Percentiles rank a stretch among this genome's conserved stretches.
Evolutionary conservation across 1,139 yeast species (phyloP).

Genomic region (Suhomyces bokatorum): DNA sequence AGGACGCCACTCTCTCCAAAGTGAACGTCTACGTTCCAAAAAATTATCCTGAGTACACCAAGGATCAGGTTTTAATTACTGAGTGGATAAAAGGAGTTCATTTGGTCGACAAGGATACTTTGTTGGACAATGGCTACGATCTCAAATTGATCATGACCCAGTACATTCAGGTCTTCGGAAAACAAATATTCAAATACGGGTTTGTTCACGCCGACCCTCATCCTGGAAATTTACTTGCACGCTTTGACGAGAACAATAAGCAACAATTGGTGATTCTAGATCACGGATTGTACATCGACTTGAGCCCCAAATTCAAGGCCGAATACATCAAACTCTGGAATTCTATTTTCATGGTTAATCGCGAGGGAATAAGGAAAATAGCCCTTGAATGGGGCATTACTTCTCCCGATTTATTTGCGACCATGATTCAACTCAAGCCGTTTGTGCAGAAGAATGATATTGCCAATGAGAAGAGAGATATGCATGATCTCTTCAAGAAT

Average conservation of each 20-base stretch:
- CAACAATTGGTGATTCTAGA: slow-evolving; percentile 71
- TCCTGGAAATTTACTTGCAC: slow-evolving; percentile 71
- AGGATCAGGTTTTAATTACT: slow-evolving; percentile 55
- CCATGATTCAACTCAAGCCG: slow-evolving; percentile 57
- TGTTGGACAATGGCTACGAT: slow-evolving; percentile 44
- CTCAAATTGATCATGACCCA: slow-evolving; percentile 49
- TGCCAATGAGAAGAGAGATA: slow-evolving; percentile 19
- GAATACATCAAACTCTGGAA: slow-evolving; percentile 69
- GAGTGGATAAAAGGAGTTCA: slow-evolving; percentile 81
- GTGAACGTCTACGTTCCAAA: slow-evolving; percentile 49
- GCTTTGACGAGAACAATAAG: slow-evolving; percentile 38
- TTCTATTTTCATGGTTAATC: slow-evolving; percentile 55
- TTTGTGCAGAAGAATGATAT: slow-evolving; percentile 11
- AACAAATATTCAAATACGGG: slow-evolving; percentile 75
- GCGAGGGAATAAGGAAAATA: slow-evolving; percentile 47
- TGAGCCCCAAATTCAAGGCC: slow-evolving; percentile 50
- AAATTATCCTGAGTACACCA: slow-evolving; percentile 46
- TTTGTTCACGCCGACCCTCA: slow-evolving; percentile 81
- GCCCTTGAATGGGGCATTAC: slow-evolving; percentile 70
- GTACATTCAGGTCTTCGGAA: slow-evolving; percentile 57
- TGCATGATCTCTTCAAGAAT: slow-evolving; percentile 26
- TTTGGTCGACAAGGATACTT: slow-evolving; percentile 44
- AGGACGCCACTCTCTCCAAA: slow-evolving; percentile 25
- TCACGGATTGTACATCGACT: slow-evolving; percentile 68
- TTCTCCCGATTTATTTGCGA: slow-evolving; percentile 63